Evolutionary conservation across 768 basidiomycete species (phyloP).

Genomic region (Cystofilobasidium macerans): DNA sequence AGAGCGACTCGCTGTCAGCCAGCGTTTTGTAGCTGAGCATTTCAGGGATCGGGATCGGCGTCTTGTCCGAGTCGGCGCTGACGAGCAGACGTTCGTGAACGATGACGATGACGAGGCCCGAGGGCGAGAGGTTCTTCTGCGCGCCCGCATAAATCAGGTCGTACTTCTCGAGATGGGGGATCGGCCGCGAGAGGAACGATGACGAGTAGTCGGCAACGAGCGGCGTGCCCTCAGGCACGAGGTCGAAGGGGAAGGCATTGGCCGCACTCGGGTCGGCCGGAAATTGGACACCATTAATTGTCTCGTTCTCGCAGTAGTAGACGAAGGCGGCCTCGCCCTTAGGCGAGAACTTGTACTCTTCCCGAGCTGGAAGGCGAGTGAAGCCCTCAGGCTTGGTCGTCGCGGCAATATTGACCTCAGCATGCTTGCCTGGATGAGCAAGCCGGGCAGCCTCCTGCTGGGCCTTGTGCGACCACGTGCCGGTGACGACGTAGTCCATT

Average conservation of each 20-base stretch:
- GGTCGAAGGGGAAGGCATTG: conserved; percentile 70
- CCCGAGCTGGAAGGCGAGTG: conserved; percentile 62
- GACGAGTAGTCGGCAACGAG: conserved; percentile 92
- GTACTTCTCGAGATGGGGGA: conserved; percentile 75
- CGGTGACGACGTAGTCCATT: conserved; percentile 83
- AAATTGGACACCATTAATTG: conserved; percentile 89
- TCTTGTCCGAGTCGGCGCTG: conserved; percentile 62
- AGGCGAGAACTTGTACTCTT: conserved; percentile 59
- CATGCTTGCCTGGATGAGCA: conserved; percentile 28
- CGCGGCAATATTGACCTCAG: conserved; percentile 56
- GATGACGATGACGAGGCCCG: conserved; percentile 84
- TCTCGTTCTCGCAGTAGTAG: conserved; percentile 99
- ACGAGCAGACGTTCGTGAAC: conserved; percentile 83
- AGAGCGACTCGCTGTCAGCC: conserved; percentile 60
- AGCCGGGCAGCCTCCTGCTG: conserved; percentile 31
- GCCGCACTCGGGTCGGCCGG: conserved; percentile 47
- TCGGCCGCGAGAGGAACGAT: conserved; percentile 90
- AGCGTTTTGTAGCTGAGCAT: conserved; percentile 73
- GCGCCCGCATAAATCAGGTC: conserved; percentile 93
- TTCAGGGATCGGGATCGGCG: conserved; percentile 53
- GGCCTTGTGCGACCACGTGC: conserved; percentile 83
- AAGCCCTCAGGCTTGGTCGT: conserved; percentile 50
- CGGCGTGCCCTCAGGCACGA: conserved; percentile 52
- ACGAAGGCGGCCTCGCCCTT: conserved; percentile 64
- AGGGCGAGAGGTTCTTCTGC: conserved; percentile 95